Evolutionary conservation across 2,329 filamentous ascomycete genomes (phyloP), one percentile per base, ranked within the genome.

Genomic region (Shiraia sp.): DNA sequence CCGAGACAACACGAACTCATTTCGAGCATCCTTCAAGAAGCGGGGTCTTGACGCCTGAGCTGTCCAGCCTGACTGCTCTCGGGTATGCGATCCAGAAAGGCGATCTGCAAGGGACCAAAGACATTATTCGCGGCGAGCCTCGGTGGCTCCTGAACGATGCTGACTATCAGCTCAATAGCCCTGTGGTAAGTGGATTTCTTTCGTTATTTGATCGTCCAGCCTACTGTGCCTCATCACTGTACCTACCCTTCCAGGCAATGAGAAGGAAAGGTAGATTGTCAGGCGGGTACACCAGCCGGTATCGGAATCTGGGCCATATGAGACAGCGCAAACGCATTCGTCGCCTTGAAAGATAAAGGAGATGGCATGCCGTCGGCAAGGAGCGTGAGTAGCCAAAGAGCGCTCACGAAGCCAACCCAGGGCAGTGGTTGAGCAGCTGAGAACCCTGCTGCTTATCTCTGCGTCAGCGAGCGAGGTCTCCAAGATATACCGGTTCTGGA

Each of bases 111-210:
- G 78, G 80, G 14, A 85, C 90, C 14, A 75, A 75, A 53, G 80
- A 87, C 45, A 79, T 92, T 32, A 77, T 92, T 43, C 79, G 81
- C 26, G 79, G 79, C 30, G 85, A 88, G 58, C 79, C 83, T 48
- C 73, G 79, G 42, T 81, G 79, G 70, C 75, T 93, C 14, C 76
- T 93, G 31, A 88, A 88, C 60, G 83, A 85, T 49, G 80, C 81
- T 22, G 88, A 93, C 70, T 92, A 92, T 64, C 87, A 86, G 14
- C 88, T 88, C 32, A 93, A 92, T 70, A 92, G 88, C 26, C 72
- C 72, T 27, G 56, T 75, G 56, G 72, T 74, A 64, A 70, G 72
- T 72, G 24, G 35, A 33, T 42, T 49, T 49, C 37, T 39, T 47
- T 39, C 42, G 43, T 55, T 33, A 38, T 50, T 41, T 37, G 36